Base-by-base conservation (phyloP, 257 asterid genomes). In the Nicotiana tabacum region DNA sequence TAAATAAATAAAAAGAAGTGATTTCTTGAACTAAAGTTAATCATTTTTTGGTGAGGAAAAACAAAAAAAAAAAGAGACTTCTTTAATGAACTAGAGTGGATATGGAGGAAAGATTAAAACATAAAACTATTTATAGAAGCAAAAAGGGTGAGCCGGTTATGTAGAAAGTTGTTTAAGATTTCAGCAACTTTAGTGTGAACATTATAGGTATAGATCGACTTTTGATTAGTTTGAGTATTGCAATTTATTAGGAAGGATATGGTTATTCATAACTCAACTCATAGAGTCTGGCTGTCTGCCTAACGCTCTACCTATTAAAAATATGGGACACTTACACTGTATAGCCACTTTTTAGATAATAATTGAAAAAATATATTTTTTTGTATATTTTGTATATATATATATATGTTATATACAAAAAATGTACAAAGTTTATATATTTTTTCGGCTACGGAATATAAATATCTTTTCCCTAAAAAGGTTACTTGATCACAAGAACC, bases 161-260 rank as follows among this genome's bases (percentile, higher is more conserved):
- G 37, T 70, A 6, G 78, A 72, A 46, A 10, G 12, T 46, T 12
- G 15, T 48, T 72, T 72, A 48, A 46, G 37, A 15, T 72, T 43
- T 72, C 39, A 74, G 2, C 80, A 74, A 74, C 15, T 48, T 48
- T 74, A 48, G 12, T 72, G 78, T 46, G 78, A 51, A 43, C 56
- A 21, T 72, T 43, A 43, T 43, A 9, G 35, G 35, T 43, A 21
- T 21, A 43, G 35, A 57, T 70, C 13, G 29, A 0, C 43, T 37
- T 68, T 69, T n/a, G 4, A n/a, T 69, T 70, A 39, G 21, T 70
- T 39, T 39, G 35, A 27, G n/a, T 72, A 58, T 72, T 48, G 62
- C 5, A 72, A 24, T 24, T 21, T 43, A 72, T 72, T 72, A 72
- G 79, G 79, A 72, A 46, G 79, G 60, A 72, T 72, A 72, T 72